Base-by-base conservation (phyloP, 108 stramenopile genomes). In the Cyclotella kingstonii region DNA sequence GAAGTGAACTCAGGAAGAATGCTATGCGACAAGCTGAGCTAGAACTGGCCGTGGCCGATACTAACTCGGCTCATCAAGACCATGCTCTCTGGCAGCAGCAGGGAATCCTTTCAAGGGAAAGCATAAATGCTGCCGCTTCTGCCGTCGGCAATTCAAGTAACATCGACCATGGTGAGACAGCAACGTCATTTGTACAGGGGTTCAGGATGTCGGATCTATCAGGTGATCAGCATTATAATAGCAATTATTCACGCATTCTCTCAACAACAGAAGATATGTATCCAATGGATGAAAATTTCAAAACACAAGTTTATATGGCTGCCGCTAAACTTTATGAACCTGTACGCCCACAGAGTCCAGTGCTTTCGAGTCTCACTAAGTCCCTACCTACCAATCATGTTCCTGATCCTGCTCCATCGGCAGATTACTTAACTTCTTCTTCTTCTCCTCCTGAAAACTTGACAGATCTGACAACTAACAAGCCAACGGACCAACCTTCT, bases 11-110 rank as follows among this genome's bases (percentile, higher is more conserved):
- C 0, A 56, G 72, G 39, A 58, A 55, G 17, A 51, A 60, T 52
- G 72, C 72, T 12, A 66, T 73, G 29, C 72, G 72, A 5, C 63
- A 55, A 25, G 72, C 63, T 44, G 48, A 68, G 7, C 48, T 34
- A 31, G 26, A 49, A n/a, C 9, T 18, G 11, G 39, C 34, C 39
- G 39, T 33, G 49, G 49, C 39, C n/a, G 14, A 36, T 45, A 39
- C 27, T 23, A 23, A 49, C 22, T n/a, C 9, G 26, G 34, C 17
- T 9, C 27, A 9, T 22, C 38, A 35, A 25, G 45, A 11, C 60
- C n/a, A 38, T 19, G 9, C 23, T 12, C 15, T 25, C 21, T 22
- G 5, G 18, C 54, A 7, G 17, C 4, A 3, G 33, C 54, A 40
- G 39, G n/a, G 15, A 40, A 15, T 15, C 39, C 39, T n/a, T n/a